Base-by-base conservation (phyloP, 345 rosid genomes). In the Mallotus nudiflorus region DNA sequence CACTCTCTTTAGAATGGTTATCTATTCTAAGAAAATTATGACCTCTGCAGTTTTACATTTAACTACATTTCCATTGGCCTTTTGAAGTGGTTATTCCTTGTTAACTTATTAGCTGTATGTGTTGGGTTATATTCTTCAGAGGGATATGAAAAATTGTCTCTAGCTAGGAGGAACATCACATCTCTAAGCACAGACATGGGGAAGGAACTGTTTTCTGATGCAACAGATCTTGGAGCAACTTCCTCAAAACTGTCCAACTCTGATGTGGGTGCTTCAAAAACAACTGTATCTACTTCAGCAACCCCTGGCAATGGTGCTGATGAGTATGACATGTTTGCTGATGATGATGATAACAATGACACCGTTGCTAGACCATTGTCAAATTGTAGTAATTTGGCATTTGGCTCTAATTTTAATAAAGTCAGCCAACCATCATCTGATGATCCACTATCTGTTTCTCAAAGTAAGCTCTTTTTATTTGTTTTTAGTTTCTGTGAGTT, bases 311-410 rank as follows among this genome's bases (percentile, higher is more conserved):
- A 59, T 75, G 85, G 44, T 55, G 81, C 46, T 62, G 88, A 87
- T 66, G 77, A 52, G 3, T 90, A 33, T 66, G 97, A 95, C 83
- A 95, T 95, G 86, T 95, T 92, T 87, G 96, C 78, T 0, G 96
- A 89, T 73, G 99, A 86, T 52, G 97, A 86, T 65, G 88, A 76
- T 63, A 66, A 71, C n/a, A 75, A 76, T 63, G 63, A 71, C n/a
- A 75, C 79, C 70, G 53, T 57, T 77, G 69, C 74, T 65, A 75
- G 72, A 46, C 76, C 79, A 56, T 78, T 88, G 54, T 65, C 83
- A 66, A 77, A 65, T 66, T 57, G 55, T 53, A 65, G 18, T 77
- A 69, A 62, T 68, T 28, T 65, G 56, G 79, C 69, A 64, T 29
- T 79, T 51, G 79, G 76, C 70, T 71, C 79, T 74, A 72, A 55